Base-by-base conservation (phyloP, 768 basidiomycete species). In the Glaciozyma martinii region DNA sequence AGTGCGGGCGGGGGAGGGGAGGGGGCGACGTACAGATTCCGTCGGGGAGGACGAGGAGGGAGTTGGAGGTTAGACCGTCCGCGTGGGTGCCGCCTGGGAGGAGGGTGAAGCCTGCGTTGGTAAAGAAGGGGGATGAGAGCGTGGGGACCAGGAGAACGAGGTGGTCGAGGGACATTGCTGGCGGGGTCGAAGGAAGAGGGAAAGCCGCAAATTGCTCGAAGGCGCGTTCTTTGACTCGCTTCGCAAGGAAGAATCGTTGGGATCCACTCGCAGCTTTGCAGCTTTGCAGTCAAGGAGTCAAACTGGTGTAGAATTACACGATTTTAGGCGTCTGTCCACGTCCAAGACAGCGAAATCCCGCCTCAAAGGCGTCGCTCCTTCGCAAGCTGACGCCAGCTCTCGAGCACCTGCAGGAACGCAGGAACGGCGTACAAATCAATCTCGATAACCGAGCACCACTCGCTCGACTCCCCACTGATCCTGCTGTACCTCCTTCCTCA, bases 381-480 rank as follows among this genome's bases (percentile, higher is more conserved):
- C 37, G 37, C 37, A 40, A 40, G 37, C n/a, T n/a, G n/a, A n/a
- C n/a, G n/a, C 37, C 7, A 40, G 37, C 37, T 40, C 37, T 40
- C 37, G 37, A 40, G 37, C n/a, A n/a, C 37, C 37, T 13, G 37
- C 7, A 13, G 15, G 37, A 40, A 13, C 37, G 37, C 53, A 37
- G 19, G n/a, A 7, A 55, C 18, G 1, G 16, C 10, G 8, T 30
- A 44, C 15, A 29, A 25, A 25, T 57, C 53, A 57, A 13, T 25
- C 16, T 13, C 25, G 56, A 21, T 59, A 66, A 6, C 62, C 65
- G 23, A 67, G 61, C 1, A 72, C 71, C 7, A 63, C 55, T 33
- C 71, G 44, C 37, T 67, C 63, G 2, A 66, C 29, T 9, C 71
- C 71, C 61, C 62, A 69, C 16, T 59, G 66, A 29, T 72, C 71